A percentile compares a stretch with the other conserved stretches of the same genome.
Conservation (phyloP, 139 green algal species). For the Trebouxia sp. region DNA sequence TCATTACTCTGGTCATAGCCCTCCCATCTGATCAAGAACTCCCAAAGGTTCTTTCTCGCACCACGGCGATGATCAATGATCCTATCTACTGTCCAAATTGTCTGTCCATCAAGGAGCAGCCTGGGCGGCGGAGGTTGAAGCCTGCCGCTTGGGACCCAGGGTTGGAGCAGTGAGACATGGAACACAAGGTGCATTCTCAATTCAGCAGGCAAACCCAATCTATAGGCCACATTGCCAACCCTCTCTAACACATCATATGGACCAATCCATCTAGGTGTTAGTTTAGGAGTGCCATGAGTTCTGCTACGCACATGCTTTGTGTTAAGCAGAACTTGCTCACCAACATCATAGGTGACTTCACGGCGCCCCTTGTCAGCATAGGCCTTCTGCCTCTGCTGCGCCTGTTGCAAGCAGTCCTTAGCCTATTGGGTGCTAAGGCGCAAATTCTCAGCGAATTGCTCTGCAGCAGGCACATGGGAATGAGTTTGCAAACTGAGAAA, state of each 20-base stretch:
- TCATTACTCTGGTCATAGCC: too few relatives aligned
- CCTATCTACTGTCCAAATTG: neutral
- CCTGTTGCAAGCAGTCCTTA: neutral
- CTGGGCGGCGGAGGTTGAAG: neutral
- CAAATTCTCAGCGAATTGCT: neutral
- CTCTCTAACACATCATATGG: neutral
- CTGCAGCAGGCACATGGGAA: neutral
- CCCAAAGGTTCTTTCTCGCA: neutral
- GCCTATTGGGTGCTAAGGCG: neutral
- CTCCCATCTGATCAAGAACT: too few relatives aligned
- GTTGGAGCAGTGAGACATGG: neutral
- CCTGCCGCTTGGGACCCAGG: neutral
- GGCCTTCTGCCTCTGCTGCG: neutral
- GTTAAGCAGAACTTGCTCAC: constrained; percentile 34
- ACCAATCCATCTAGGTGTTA: constrained; percentile 21
- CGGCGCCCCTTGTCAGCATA: too few relatives aligned
- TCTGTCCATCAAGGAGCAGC: neutral
- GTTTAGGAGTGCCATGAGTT: neutral
- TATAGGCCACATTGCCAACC: neutral
- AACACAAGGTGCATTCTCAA: neutral
- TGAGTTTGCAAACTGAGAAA: constrained; percentile 11
- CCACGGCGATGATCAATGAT: neutral
- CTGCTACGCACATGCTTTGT: constrained; percentile 8
- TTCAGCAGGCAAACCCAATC: neutral
- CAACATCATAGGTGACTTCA: constrained; percentile 17